Evolutionary conservation across 345 rosid species (phyloP).

Genomic region (Gossypium thurberi): DNA sequence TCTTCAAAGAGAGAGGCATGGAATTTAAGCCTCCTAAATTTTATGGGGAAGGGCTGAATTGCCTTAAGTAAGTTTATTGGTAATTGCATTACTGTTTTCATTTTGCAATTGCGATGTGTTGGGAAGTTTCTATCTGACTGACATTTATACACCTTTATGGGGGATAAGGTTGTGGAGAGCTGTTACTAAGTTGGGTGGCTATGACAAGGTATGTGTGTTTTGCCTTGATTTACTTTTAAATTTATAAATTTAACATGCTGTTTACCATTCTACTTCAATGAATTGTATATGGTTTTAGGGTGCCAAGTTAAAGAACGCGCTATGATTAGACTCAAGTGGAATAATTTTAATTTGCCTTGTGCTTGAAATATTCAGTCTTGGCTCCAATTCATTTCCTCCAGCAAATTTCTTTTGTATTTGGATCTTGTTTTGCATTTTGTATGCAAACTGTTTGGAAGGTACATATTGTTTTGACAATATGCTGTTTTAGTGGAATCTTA

Average conservation of each 20-base stretch:
- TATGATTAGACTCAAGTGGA: background rate
- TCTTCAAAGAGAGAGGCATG: conserved; percentile 47
- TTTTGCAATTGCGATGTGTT: background rate
- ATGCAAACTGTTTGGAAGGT: background rate
- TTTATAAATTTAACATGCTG: background rate
- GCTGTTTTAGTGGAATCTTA: background rate
- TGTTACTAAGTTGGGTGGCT: conserved; percentile 64
- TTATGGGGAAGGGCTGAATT: conserved; percentile 62
- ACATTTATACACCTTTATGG: conserved; percentile 12
- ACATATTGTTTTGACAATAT: background rate
- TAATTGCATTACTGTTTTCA: background rate
- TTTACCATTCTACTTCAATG: background rate
- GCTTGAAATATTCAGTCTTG: background rate
- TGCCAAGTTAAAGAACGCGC: background rate
- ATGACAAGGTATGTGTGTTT: conserved; percentile 47
- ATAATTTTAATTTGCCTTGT: background rate
- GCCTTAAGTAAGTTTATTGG: conserved; percentile 47
- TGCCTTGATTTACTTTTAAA: background rate
- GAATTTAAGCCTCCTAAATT: conserved; percentile 75
- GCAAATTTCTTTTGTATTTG: background rate
- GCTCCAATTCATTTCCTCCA: background rate
- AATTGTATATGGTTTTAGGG: background rate
- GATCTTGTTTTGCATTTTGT: conserved; percentile 2
- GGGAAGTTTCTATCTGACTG: conserved; percentile 5
- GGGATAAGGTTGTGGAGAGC: conserved; percentile 61